Evolutionary conservation across 2,329 filamentous ascomycete genomes (phyloP), one percentile per base, ranked within the genome.

Genomic region (Basipetospora sp.): DNA sequence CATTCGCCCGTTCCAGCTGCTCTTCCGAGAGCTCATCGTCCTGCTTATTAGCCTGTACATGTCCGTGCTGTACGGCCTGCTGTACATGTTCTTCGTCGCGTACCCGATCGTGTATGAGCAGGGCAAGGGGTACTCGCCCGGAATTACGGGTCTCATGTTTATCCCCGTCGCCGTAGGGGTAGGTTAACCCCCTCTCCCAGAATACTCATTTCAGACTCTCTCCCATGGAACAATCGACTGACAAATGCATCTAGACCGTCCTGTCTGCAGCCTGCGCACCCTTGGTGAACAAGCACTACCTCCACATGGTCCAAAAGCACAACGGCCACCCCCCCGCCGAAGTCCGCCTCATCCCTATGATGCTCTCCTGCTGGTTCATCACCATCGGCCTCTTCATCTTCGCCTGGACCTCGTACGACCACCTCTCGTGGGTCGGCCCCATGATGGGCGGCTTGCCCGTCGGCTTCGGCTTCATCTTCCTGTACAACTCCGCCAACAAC

Each of bases 41-140:
- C 72, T 93, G 46, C 73, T 90, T 49, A 79, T 93, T 48, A 75
- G 77, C 1, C 46, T 92, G 2, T 93, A 92, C 64, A 92, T 90
- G 82, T 79, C 74, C 3, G 80, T 90, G 1, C 66, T 88, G 10
- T 84, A 83, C 54, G 77, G 77, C 8, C 60, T 82, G 4, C 60
- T 81, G 13, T 82, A 82, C 64, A 81, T 83, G 77, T 82, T 81
- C 63, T 82, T 82, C 60, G 66, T 81, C 41, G 77, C 77, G 41
- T 80, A 61, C 50, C 71, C 74, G 22, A 71, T 77, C 47, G 65
- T 94, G 41, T 94, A 80, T 60, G 71, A 84, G 46, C 65, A 75
- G 55, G 80, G 81, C 42, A 92, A 93, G 58, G 80, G 80, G 3
- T 93, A 79, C 57, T 74, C 67, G 3, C 69, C 82, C 19, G 71